Percentiles rank a stretch among this genome's conserved stretches.
Evolutionary conservation across 352 stramenopile genomes (phyloP).

Genomic region (Globisporangium middletonii): DNA sequence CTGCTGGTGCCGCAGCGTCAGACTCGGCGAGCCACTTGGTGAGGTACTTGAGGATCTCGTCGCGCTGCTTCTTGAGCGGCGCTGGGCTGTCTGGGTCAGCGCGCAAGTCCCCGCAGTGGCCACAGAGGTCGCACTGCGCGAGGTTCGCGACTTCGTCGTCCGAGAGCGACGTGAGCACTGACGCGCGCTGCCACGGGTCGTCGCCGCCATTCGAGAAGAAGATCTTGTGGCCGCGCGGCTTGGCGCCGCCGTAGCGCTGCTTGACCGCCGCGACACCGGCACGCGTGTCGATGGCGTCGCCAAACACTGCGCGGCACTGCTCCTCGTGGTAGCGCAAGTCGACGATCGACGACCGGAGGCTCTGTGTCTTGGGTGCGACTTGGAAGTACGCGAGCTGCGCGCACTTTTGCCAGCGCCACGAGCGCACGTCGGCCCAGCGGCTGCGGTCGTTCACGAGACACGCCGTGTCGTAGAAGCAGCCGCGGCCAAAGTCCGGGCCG

Average conservation of each 20-base stretch:
- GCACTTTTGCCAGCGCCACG: slow-evolving; percentile 88
- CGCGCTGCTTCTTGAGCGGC: slow-evolving; percentile 60
- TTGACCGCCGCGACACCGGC: slow-evolving; percentile 52
- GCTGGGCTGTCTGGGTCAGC: slow-evolving; percentile 37
- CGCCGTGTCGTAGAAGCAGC: slow-evolving; percentile 81
- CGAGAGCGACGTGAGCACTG: slow-evolving; percentile 47
- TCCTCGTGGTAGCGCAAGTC: slow-evolving; percentile 73
- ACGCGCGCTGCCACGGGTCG: slow-evolving; percentile 83
- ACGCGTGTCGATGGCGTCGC: slow-evolving; percentile 50
- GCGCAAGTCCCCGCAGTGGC: slow-evolving; percentile 74
- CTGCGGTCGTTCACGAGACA: slow-evolving; percentile 43
- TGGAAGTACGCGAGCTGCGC: slow-evolving; percentile 86
- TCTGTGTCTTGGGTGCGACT: slow-evolving; percentile 50
- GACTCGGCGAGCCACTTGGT: slow-evolving; percentile 44
- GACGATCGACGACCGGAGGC: slow-evolving; percentile 59
- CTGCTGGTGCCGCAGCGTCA: background rate
- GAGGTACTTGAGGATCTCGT: slow-evolving; percentile 59
- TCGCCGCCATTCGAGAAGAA: slow-evolving; percentile 83
- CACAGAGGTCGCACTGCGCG: slow-evolving; percentile 73
- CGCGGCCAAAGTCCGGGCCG: slow-evolving; percentile 61
- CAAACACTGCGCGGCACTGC: slow-evolving; percentile 76
- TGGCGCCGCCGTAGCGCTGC: slow-evolving; percentile 68
- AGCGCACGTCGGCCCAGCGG: slow-evolving; percentile 69
- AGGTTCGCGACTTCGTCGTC: slow-evolving; percentile 61
- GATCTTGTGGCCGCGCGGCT: slow-evolving; percentile 66